These are phyloP conservation scores for Cercospora sojina DNA, from an alignment of 2,329 filamentous ascomycete species.

Conservation along the genomic window DNA sequence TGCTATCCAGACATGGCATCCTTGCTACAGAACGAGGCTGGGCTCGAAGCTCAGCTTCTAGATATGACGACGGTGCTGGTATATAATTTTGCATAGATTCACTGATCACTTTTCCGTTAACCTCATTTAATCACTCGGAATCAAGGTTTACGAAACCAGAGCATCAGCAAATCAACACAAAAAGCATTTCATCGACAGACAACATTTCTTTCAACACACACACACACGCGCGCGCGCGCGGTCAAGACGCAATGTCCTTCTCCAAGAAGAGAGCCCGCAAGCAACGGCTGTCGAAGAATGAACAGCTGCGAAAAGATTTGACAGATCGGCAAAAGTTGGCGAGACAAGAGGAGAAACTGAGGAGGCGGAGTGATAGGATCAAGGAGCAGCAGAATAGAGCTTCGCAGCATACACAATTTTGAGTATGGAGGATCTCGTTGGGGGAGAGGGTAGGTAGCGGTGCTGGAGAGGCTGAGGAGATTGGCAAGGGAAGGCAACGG, in stretches of 20 bases:
- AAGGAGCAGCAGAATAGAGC: constrained; percentile 6
- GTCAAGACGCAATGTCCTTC: neutral
- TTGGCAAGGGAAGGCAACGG: neutral
- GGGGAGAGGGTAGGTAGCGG: neutral
- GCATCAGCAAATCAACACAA: no score
- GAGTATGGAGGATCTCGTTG: neutral
- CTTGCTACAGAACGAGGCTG: neutral
- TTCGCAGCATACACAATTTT: constrained; percentile 6
- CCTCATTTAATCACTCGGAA: neutral
- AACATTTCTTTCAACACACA: neutral
- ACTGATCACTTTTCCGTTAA: neutral
- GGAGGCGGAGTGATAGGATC: constrained; percentile 5
- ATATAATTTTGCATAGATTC: neutral
- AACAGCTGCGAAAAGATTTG: constrained; percentile 3
- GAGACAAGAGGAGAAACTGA: constrained; percentile 3
- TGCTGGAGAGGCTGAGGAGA: neutral
- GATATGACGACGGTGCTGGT: neutral
- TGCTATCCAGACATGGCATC: constrained; percentile 2
- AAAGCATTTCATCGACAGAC: neutral
- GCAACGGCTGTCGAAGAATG: constrained; percentile 7
- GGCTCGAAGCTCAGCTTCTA: neutral
- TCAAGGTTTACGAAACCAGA: no score
- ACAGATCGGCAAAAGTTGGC: constrained; percentile 6
- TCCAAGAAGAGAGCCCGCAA: constrained; percentile 7
- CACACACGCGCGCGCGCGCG: no score